Base-by-base conservation (phyloP, 108 stramenopile genomes). In the Aurantiochytrium sp. region DNA sequence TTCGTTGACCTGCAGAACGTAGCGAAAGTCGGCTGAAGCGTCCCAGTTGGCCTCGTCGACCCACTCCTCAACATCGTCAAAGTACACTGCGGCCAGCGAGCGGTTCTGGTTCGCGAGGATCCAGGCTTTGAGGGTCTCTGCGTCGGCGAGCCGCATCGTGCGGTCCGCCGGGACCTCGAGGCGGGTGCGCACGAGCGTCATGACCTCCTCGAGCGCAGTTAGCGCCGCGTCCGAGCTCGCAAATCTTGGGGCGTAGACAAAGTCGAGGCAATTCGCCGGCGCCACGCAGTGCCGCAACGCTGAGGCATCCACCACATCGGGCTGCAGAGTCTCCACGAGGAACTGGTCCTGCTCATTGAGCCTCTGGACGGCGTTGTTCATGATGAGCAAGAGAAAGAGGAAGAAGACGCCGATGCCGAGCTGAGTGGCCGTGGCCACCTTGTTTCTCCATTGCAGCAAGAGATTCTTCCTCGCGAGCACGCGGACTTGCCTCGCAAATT, bases 371-470 rank as follows among this genome's bases (percentile, higher is more conserved):
- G 73, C 73, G 1, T 48, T 48, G 73, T 81, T 24, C 73, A 81
- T 81, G 27, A 81, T 48, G 24, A 81, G 30, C 24, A 81, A 24
- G 21, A 81, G 45, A 21, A 81, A 48, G n/a, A 81, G 45, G 24
- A 81, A 81, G 24, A 81, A 81, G 24, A 81, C 73, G 24, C 73
- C 73, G 30, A 81, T 81, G 17, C 39, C 21, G 39, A 81, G 73
- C 30, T 81, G 73, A 6, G 73, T 81, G 39, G 45, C 42, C 6
- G 73, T 81, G 2, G 73, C 21, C 27, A 24, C 45, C 24, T 81
- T 81, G 45, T 81, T 81, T 24, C 73, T 81, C 73, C 39, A 48
- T 48, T 81, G 73, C 19, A 81, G 39, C 6, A 48, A 30, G 39
- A 31, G 52, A 53, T 52, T 53, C 52, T 52, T 85, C 52, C 22